Conservation (phyloP, 2,329 filamentous ascomycete species). For the Paecilomyces niveus region DNA sequence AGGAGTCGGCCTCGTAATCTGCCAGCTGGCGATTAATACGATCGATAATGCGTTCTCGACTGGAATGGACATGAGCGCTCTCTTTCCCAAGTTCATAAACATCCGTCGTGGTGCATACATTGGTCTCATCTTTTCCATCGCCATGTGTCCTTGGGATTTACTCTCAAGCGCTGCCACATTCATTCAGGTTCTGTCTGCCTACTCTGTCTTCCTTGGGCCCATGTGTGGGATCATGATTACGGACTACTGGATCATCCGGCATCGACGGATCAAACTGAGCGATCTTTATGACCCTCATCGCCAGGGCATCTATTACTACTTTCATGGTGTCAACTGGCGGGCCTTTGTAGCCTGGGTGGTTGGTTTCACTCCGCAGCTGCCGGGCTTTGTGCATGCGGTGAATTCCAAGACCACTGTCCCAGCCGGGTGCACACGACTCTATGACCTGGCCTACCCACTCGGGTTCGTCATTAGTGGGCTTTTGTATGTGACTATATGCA, state of each 20-base stretch:
- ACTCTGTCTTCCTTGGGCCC: constrained; percentile 41
- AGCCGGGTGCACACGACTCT: constrained; percentile 29
- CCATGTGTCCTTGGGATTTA: constrained; percentile 47
- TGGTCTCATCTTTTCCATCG: constrained; percentile 37
- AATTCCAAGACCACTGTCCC: constrained; percentile 16
- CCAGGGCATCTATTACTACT: constrained; percentile 38
- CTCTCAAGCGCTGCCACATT: constrained; percentile 41
- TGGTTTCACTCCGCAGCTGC: constrained; percentile 23
- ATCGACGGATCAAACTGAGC: constrained; percentile 33
- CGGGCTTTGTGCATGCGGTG: constrained; percentile 19
- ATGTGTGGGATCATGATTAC: constrained; percentile 28
- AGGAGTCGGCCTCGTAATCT: constrained; percentile 37
- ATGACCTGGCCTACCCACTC: constrained; percentile 37
- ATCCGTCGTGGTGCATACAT: constrained; percentile 48
- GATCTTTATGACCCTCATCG: constrained; percentile 35
- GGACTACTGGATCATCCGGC: constrained; percentile 28
- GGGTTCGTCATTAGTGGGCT: constrained; percentile 35
- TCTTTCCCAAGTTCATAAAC: constrained; percentile 49
- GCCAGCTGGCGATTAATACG: constrained; percentile 41
- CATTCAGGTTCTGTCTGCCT: constrained; percentile 40
- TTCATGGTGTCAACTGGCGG: constrained; percentile 39
- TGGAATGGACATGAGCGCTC: constrained; percentile 49
- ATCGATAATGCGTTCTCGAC: constrained; percentile 44
- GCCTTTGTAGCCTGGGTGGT: constrained; percentile 34
- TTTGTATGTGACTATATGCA: constrained; percentile 24